phyloP scores from a whole-genome alignment of 352 stramenopile genomes.

The Globisporangium polare region DNA sequence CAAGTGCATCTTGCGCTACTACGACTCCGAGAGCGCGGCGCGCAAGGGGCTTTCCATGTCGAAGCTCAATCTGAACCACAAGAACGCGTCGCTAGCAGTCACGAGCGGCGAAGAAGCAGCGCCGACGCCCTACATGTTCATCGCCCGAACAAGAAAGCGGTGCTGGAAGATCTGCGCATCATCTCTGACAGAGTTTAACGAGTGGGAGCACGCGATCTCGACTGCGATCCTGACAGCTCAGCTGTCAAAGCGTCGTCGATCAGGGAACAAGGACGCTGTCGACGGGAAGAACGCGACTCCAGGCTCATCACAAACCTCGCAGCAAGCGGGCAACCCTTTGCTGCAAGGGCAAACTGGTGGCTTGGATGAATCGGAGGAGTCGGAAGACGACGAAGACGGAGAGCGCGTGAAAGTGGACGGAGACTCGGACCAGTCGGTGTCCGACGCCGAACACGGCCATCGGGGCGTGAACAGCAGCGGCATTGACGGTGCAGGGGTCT shows the following conservation, averaged over 20 bases:
- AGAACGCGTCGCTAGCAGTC: conserved; percentile 59
- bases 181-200: conserved; percentile 49
- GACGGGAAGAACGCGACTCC: not conserved
- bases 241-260: conserved; percentile 32
- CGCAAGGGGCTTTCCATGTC: conserved; percentile 50
- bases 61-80: conserved; percentile 62
- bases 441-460: not conserved
- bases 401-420: conserved; percentile 30
- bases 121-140: conserved; percentile 67
- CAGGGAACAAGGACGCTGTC: conserved; percentile 26
- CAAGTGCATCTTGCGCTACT: conserved; percentile 68
- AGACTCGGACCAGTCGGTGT: conserved; percentile 16
- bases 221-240: conserved; percentile 60
- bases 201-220: conserved; percentile 75
- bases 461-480: not conserved
- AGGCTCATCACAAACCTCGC: conserved; percentile 6
- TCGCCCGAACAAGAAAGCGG: conserved; percentile 55
- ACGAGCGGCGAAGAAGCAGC: conserved; percentile 55
- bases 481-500: not conserved
- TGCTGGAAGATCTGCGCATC: conserved; percentile 71
- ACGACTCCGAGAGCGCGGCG: conserved; percentile 62
- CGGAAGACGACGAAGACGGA: conserved; percentile 33
- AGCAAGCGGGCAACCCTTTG: not conserved
- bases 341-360: not conserved
- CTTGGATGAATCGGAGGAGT: conserved; percentile 24